Evolutionary conservation across 768 basidiomycete genomes (phyloP).

Genomic region (Mycena pura): DNA sequence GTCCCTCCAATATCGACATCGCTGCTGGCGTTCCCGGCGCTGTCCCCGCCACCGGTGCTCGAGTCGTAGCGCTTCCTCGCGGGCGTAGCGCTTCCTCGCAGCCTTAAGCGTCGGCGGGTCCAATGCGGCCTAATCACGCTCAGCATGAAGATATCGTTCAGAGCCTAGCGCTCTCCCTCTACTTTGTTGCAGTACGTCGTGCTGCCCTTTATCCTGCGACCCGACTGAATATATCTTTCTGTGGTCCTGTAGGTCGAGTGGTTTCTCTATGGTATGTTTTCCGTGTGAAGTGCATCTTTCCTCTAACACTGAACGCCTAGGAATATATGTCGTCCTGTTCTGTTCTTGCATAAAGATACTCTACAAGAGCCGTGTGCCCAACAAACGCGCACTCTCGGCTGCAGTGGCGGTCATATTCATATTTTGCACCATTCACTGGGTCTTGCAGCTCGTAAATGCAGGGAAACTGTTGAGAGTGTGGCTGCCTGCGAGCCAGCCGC

Average conservation of each 20-base stretch:
- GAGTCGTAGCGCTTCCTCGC: too few relatives aligned
- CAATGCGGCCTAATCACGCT: slow-evolving; percentile 13
- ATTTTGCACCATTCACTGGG: slow-evolving; percentile 16
- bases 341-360: slow-evolving; percentile 27
- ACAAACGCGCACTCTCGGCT: not conserved
- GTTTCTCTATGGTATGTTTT: slow-evolving; percentile 35
- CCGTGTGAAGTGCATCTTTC: not conserved
- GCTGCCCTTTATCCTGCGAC: too few relatives aligned
- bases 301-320: slow-evolving; percentile 17
- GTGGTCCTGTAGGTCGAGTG: slow-evolving; percentile 31
- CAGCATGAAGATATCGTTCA: slow-evolving; percentile 2
- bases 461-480: slow-evolving; percentile 3
- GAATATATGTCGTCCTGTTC: slow-evolving; percentile 40
- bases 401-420: slow-evolving; percentile 13
- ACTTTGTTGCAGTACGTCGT: slow-evolving; percentile 16
- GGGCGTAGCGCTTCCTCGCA: too few relatives aligned
- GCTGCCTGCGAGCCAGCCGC: not conserved
- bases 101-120: too few relatives aligned
- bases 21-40: too few relatives aligned
- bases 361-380: not conserved
- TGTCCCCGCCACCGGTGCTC: too few relatives aligned
- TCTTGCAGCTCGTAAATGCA: slow-evolving; percentile 22
- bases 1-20: too few relatives aligned
- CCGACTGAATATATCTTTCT: not conserved
- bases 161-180: slow-evolving; percentile 20